Percentiles rank a stretch among this genome's conserved stretches.
These are phyloP conservation scores for Moniliophthora roreri DNA, from an alignment of 1,284 basidiomycete species.

Conservation along the genomic window DNA sequence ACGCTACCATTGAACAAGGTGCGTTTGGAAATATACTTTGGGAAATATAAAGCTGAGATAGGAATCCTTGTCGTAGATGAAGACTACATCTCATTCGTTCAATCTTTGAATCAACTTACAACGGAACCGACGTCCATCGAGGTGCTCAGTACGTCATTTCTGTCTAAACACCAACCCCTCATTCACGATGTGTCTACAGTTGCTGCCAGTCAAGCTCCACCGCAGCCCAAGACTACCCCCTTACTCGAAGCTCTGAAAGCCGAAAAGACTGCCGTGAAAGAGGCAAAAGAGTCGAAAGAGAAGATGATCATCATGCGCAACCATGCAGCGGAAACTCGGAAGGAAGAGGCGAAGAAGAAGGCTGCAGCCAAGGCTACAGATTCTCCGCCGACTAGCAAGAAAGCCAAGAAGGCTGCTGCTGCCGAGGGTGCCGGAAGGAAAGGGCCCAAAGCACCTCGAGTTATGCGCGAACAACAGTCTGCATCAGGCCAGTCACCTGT, in stretches of 20 bases:
- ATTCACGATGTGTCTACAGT: conserved; percentile 36
- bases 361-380: conserved; percentile 16
- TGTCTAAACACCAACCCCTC: background rate
- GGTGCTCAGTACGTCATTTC: conserved; percentile 50
- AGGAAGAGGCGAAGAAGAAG: conserved; percentile 57
- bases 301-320: conserved; percentile 50
- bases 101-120: conserved; percentile 51
- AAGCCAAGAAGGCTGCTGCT: conserved; percentile 41
- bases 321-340: conserved; percentile 46
- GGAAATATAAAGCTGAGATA: no score
- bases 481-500: background rate
- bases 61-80: conserved; percentile 50
- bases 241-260: conserved; percentile 87
- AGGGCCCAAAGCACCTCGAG: conserved; percentile 11
- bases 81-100: conserved; percentile 80
- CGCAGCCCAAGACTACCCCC: conserved; percentile 78
- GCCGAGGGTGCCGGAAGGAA: conserved; percentile 23
- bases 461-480: background rate
- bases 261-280: conserved; percentile 70
- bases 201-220: conserved; percentile 53
- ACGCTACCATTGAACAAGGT: conserved; percentile 81
- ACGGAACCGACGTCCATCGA: conserved; percentile 62
- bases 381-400: conserved; percentile 33
- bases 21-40: conserved; percentile 7
- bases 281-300: conserved; percentile 50